Percentiles rank a stretch among this genome's conserved stretches.
Conservation (phyloP, 1,284 basidiomycete species). For the Ceratobasidium sp. region DNA sequence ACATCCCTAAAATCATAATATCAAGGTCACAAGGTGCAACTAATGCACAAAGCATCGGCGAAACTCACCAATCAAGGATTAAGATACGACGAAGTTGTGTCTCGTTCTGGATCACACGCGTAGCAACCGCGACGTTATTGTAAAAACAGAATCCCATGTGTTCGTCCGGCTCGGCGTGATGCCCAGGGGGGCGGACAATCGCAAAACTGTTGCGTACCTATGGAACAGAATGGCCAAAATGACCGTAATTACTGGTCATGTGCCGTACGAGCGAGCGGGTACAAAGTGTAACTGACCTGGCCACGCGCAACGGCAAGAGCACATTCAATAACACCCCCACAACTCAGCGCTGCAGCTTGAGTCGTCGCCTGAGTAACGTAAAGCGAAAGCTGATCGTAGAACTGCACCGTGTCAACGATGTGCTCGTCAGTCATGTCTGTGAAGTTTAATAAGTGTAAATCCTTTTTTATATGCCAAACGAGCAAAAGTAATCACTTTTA, state of each 20-base stretch:
- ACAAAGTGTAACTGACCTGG: slow-evolving; percentile 63
- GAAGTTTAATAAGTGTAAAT: background rate
- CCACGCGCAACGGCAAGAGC: slow-evolving; percentile 87
- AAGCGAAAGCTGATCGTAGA: slow-evolving; percentile 91
- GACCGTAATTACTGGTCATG: background rate
- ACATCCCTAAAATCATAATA: slow-evolving; percentile 81
- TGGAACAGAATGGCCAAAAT: background rate
- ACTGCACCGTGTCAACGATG: slow-evolving; percentile 77
- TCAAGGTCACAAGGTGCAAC: slow-evolving; percentile 45
- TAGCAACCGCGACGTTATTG: slow-evolving; percentile 97
- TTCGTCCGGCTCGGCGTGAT: slow-evolving; percentile 97
- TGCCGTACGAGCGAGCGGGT: background rate
- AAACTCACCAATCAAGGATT: slow-evolving; percentile 92
- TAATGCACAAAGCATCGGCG: slow-evolving; percentile 30
- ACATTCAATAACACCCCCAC: slow-evolving; percentile 95
- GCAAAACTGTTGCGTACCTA: slow-evolving; percentile 83
- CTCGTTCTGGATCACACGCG: slow-evolving; percentile 79
- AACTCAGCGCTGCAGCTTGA: slow-evolving; percentile 86
- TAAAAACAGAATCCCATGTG: slow-evolving; percentile 99
- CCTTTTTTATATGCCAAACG: slow-evolving; percentile 11
- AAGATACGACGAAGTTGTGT: slow-evolving; percentile 83
- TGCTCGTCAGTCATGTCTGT: slow-evolving; percentile 80
- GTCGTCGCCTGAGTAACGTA: slow-evolving; percentile 93
- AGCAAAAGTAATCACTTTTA: too few species aligned
- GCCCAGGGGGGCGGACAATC: slow-evolving; percentile 96